Conservation (phyloP, 176 grass and related monocot genomes). For the Oryza australiensis region DNA sequence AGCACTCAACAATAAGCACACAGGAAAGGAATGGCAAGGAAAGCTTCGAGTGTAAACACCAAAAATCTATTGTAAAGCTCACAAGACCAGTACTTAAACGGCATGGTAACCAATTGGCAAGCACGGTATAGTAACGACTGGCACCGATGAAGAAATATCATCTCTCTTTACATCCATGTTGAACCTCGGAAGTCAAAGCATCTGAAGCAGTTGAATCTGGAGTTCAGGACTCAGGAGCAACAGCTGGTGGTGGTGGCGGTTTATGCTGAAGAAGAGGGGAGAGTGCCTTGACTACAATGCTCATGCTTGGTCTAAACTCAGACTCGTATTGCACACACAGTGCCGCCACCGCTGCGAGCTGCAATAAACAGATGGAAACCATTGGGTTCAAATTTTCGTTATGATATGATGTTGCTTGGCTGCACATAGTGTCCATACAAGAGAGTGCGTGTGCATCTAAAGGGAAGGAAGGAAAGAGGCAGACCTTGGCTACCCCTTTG, state of each 20-base stretch:
- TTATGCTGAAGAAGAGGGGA: constrained; percentile 71
- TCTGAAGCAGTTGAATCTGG: constrained; percentile 20
- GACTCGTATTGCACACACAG: constrained; percentile 82
- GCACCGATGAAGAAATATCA: not conserved
- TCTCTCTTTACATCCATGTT: constrained; percentile 34
- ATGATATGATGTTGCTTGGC: not conserved
- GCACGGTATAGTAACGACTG: not conserved
- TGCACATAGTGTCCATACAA: not conserved
- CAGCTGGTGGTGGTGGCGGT: constrained; percentile 22
- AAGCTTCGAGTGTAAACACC: not conserved
- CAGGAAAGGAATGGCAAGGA: not conserved
- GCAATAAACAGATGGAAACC: constrained; percentile 24
- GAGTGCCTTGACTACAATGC: constrained; percentile 84
- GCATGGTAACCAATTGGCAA: not conserved
- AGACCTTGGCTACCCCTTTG: constrained; percentile 79
- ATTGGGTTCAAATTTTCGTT: not conserved
- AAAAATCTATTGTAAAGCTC: constrained; percentile 24
- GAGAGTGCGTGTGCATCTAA: not conserved
- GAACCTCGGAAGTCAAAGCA: constrained; percentile 26
- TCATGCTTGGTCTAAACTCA: constrained; percentile 92
- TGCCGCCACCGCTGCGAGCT: constrained; percentile 81
- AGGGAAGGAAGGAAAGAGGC: constrained; percentile 10
- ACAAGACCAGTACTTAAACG: not conserved
- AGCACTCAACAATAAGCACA: not conserved
- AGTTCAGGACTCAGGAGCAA: constrained; percentile 13